Conservation (phyloP, 768 basidiomycete species). For the Boletus bicolor region DNA sequence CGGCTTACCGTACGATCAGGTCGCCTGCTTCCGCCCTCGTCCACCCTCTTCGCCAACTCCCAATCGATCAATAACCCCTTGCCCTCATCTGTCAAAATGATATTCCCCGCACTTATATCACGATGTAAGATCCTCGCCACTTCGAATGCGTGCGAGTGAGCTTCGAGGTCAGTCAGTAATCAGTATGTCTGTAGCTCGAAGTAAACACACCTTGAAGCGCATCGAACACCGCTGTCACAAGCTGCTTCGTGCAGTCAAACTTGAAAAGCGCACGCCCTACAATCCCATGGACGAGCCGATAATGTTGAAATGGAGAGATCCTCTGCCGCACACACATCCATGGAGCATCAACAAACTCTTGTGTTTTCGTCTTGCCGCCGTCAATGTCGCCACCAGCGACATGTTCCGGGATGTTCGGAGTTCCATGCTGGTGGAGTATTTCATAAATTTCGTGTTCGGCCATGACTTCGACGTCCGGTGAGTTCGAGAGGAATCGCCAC, state of each 20-base stretch:
- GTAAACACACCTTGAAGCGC: not conserved
- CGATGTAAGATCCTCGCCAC: constrained; percentile 21
- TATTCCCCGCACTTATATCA: constrained; percentile 16
- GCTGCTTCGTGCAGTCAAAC: not conserved
- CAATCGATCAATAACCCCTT: constrained; percentile 23
- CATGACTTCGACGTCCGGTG: too few species aligned
- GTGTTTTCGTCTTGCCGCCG: not conserved
- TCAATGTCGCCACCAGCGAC: too few species aligned
- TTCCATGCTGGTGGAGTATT: too few species aligned
- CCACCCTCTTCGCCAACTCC: constrained; percentile 12
- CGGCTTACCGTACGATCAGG: not conserved
- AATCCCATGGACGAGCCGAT: not conserved
- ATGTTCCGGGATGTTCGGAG: too few species aligned
- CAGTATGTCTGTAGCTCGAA: not conserved
- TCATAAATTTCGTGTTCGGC: too few species aligned
- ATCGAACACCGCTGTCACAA: not conserved
- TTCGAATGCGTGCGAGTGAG: constrained; percentile 20
- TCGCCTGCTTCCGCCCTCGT: not conserved
- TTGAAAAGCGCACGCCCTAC: not conserved
- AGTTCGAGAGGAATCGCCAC: too few species aligned
- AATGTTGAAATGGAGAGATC: not conserved
- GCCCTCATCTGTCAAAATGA: not conserved
- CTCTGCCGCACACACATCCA: not conserved
- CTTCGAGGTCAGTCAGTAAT: not conserved
- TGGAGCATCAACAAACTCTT: not conserved